These are phyloP conservation scores for Carex pumila DNA, from an alignment of 176 grass and related monocot genomes.

Conservation along the genomic window DNA sequence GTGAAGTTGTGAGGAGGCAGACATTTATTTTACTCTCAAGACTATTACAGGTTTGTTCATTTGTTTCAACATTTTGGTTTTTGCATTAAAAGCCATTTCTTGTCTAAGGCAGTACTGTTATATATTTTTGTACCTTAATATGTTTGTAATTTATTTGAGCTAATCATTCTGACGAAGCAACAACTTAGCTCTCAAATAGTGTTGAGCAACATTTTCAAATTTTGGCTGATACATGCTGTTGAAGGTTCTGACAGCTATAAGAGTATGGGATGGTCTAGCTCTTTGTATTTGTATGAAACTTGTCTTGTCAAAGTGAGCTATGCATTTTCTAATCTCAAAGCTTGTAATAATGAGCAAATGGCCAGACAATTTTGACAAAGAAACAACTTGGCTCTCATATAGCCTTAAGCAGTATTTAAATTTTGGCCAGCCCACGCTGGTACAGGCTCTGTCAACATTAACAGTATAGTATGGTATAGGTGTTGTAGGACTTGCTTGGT, in stretches of 20 bases:
- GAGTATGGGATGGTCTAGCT: background rate
- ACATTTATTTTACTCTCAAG: constrained; percentile 89
- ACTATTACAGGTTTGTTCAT: constrained; percentile 64
- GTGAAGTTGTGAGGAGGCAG: constrained; percentile 92
- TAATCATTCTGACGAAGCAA: background rate
- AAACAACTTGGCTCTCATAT: background rate
- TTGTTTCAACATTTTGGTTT: constrained; percentile 11
- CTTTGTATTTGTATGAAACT: background rate
- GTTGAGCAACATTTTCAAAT: background rate
- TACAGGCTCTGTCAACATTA: background rate
- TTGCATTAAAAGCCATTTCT: background rate
- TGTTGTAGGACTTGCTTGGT: background rate
- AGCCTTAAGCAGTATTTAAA: background rate
- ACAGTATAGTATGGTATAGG: background rate
- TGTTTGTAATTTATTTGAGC: background rate
- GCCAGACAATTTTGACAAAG: background rate
- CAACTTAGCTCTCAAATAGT: background rate
- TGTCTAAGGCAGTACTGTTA: background rate
- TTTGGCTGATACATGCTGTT: background rate
- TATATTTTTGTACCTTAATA: background rate
- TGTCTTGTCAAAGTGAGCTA: background rate
- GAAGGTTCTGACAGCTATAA: background rate
- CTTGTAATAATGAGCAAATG: background rate
- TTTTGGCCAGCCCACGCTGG: background rate
- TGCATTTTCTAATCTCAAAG: background rate